Base-by-base conservation (phyloP, 2,329 filamentous ascomycete genomes). In the Ceratocystis papillata region DNA sequence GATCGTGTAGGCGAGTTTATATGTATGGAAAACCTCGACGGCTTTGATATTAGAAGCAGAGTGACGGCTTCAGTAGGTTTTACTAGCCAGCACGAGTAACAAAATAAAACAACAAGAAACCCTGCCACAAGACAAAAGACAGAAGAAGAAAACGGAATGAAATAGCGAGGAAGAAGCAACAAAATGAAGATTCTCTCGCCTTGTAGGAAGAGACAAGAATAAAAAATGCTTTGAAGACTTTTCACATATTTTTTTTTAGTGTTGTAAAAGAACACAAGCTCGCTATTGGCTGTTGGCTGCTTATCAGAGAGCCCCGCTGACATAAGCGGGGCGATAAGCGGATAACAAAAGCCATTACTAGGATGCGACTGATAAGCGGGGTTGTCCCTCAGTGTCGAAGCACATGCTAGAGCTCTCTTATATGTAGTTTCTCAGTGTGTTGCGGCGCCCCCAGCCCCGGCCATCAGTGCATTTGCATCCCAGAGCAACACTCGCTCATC, bases 401-500 rank as follows among this genome's bases (percentile, higher is more conserved):
- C n/a, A n/a, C 5, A n/a, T 50, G n/a, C 37, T 12, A 50, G 6
- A 5, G n/a, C 20, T n/a, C 30, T 62, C 20, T 25, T 25, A 25
- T 25, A 25, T 25, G 22, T 25, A 44, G 20, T 15, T 7, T 22
- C 22, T 30, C 37, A 30, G 6, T 44, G 33, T 48, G 48, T 41
- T 50, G 64, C 59, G 17, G 25, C 60, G 22, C 25, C 25, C 12
- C 33, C 25, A 20, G 41, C 30, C 15, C 53, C 53, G 15, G 17
- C 17, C 20, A 68, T 73, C 46, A 83, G 69, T 69, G 78, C 76
- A 69, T 81, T 86, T 48, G 92, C 89, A 78, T 99, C 94, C 93
- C 93, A 99, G 5, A 99, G 83, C 71, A 95, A 79, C 10, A 99
- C 82, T 71, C 86, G 83, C 77, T 96, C 91, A 72, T 99, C 94